Evolutionary conservation across 2,329 filamentous ascomycete genomes (phyloP), one percentile per base, ranked within the genome.

Genomic region (Aspergillus ibericus): DNA sequence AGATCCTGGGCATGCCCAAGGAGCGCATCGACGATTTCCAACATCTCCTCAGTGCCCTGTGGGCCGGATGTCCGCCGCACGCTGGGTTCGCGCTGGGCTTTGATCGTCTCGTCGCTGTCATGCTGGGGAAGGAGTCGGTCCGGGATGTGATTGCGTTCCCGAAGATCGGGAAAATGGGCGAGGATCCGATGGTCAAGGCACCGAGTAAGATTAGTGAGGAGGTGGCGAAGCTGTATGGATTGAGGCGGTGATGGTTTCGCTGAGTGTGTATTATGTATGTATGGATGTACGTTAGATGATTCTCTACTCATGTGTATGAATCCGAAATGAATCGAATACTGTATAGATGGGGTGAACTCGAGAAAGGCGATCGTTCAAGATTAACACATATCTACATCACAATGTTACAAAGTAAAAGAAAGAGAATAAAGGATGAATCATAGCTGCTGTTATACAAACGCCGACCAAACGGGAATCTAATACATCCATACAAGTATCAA

Each of bases 131-230:
- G 32, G 82, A 89, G 10, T 92, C 89, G 1, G 89, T 99, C 3
- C 82, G 91, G 59, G 93, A 99, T 77, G 93, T 99, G 1, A 97
- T 99, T 75, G 93, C 93, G 0, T 99, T 99, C 70, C 96, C 95
- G 0, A 99, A 99, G 81, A 93, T 86, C 61, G 92, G 92, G 61
- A 92, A 88, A 72, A 93, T 93, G 0, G 90, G 95, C 0, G 90
- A 96, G 70, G 95, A 99, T 77, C 76, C 86, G 57, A 84, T 96
- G 75, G 91, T 96, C 2, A 87, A 85, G 66, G 91, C 90, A 62
- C 95, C 95, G 0, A 87, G 87, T 52, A 74, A 73, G 62, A 81
- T 96, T 63, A 90, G 83, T 0, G 77, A 85, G 58, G 83, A 84
- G 60, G 82, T 84, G 59, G 73, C 87, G 68, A 72, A 77, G 62